Base-by-base conservation (phyloP, 106 monocot genomes). In the Hemerocallis citrina region DNA sequence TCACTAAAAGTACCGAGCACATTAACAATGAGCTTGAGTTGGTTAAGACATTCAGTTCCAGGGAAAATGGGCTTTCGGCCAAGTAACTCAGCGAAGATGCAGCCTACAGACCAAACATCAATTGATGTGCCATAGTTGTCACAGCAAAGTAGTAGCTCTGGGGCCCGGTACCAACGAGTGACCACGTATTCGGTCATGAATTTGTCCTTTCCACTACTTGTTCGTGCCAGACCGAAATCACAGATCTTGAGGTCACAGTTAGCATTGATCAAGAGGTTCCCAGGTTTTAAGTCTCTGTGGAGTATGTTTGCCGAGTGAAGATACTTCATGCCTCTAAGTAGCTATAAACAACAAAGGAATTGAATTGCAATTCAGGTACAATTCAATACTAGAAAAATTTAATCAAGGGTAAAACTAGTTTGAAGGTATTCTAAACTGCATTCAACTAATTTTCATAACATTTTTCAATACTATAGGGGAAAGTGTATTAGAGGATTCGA, bases 141-240 rank as follows among this genome's bases (percentile, higher is more conserved):
- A 49, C 85, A 86, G 64, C 85, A 81, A 12, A 86, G 81, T 7
- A 86, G 77, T 1, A 86, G 62, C 67, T 86, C 85, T 6, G 85
- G 85, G 16, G 85, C 85, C 15, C 85, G 66, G 66, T 86, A 86
- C 85, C 85, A 86, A 34, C 85, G 77, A 14, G 85, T 86, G 46
- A 86, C 85, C 29, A 86, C 85, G 68, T 86, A 86, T 68, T 86
- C 85, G 3, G 85, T 86, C 85, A 86, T 86, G 34, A 86, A 74
- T 23, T 77, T 74, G 25, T 67, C 74, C 51, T 74, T 71, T 21
- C 67, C 68, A 47, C 64, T 77, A 15, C 72, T 71, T 7, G 81
- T 86, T 25, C 85, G 77, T 48, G 85, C 85, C 35, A 86, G 65
- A 27, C 85, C 85, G 63, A 86, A 86, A 59, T 86, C 85, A 51